phyloP scores from a whole-genome alignment of 306 rosid species.

The Vigna mungo region DNA sequence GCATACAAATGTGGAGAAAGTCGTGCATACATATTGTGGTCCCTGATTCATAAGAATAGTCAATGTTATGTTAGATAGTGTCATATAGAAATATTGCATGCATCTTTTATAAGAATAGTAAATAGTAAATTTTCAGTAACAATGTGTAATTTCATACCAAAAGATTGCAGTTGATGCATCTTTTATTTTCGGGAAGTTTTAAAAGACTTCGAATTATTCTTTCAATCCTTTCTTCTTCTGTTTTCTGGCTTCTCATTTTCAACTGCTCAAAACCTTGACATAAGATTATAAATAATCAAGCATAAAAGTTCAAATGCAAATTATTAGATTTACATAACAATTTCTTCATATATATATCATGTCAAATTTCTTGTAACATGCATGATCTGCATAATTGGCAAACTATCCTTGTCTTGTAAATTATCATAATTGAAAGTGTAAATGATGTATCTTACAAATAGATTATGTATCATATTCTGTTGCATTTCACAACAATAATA shows the following conservation, averaged over 20 bases:
- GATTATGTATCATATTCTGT: neutral
- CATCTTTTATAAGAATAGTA: neutral
- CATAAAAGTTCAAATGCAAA: too few relatives aligned
- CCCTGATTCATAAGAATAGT: conserved; percentile 60
- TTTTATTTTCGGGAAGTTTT: conserved; percentile 76
- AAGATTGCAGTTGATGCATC: conserved; percentile 89
- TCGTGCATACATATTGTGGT: conserved; percentile 92
- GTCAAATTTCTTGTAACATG: too few relatives aligned
- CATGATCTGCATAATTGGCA: too few relatives aligned
- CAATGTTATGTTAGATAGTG: conserved; percentile 13
- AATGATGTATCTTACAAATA: neutral
- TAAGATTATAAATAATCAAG: too few relatives aligned
- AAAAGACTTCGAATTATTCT: conserved; percentile 68
- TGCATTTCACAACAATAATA: neutral
- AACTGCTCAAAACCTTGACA: conserved; percentile 22
- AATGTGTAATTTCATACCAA: conserved; percentile 58
- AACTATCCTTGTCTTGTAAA: neutral
- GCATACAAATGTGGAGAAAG: conserved; percentile 85
- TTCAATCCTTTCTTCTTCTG: conserved; percentile 79
- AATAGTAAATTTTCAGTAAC: neutral
- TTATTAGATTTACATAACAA: too few relatives aligned
- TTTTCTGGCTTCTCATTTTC: conserved; percentile 65
- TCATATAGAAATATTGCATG: too few relatives aligned
- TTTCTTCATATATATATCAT: too few relatives aligned
- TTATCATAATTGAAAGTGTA: neutral